These are phyloP conservation scores for Chlamydomonas incerta DNA, from an alignment of 139 green algal species.

Conservation along the genomic window DNA sequence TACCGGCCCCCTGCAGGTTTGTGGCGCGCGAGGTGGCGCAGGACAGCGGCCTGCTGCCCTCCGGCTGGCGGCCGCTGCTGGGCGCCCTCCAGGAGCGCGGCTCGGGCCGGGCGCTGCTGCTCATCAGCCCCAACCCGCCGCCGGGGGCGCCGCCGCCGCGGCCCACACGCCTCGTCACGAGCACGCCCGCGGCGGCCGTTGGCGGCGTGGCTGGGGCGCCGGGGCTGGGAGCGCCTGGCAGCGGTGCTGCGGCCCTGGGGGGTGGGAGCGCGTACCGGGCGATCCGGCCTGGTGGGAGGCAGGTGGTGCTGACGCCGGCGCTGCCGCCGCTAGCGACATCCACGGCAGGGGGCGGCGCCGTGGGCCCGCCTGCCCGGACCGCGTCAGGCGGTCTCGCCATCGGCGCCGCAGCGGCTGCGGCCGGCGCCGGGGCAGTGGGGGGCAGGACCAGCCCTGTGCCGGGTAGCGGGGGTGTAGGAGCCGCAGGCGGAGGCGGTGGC, in stretches of 20 bases:
- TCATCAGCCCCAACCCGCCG: background rate
- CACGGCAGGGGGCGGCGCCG: too few relatives aligned
- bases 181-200: too few relatives aligned
- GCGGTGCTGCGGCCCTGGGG: too few relatives aligned
- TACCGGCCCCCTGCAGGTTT: background rate
- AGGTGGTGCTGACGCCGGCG: background rate
- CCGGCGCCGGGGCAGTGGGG: background rate
- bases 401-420: background rate
- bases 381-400: too few relatives aligned
- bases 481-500: background rate
- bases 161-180: too few relatives aligned
- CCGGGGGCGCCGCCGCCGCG: background rate
- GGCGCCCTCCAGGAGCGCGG: slow-evolving; percentile 13
- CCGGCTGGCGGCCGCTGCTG: slow-evolving; percentile 19
- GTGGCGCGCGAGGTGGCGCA: slow-evolving; percentile 8
- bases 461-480: background rate
- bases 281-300: too few relatives aligned
- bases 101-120: slow-evolving; percentile 13
- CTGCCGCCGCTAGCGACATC: too few relatives aligned
- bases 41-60: slow-evolving; percentile 29
- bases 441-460: background rate
- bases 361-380: too few relatives aligned
- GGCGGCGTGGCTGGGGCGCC: too few relatives aligned
- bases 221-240: too few relatives aligned
- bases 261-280: too few relatives aligned